Evolutionary conservation across 1,284 basidiomycete genomes (phyloP).

Genomic region (Rhodotorula sp.): DNA sequence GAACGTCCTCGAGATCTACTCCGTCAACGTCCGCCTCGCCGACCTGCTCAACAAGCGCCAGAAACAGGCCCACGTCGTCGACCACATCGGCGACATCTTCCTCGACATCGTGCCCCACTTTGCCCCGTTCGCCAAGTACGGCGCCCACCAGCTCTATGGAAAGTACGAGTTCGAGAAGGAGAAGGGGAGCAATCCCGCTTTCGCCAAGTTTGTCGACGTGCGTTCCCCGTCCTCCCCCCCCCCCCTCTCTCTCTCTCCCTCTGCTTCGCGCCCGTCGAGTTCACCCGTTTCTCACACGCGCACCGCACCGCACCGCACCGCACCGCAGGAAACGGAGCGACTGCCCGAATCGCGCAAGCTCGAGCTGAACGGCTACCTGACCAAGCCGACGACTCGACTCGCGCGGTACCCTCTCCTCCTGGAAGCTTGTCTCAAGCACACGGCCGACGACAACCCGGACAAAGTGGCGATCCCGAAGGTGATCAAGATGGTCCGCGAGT

Average conservation of each 20-base stretch:
- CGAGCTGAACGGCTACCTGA: constrained; percentile 96
- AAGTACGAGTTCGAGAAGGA: constrained; percentile 99
- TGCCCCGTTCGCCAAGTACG: constrained; percentile 88
- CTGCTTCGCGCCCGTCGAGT: not conserved
- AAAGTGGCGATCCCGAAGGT: constrained; percentile 75
- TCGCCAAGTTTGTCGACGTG: constrained; percentile 94
- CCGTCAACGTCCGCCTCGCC: constrained; percentile 81
- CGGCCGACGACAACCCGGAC: constrained; percentile 85
- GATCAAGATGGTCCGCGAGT: constrained; percentile 74
- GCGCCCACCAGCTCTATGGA: constrained; percentile 94
- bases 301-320: too few species aligned
- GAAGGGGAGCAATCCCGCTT: constrained; percentile 87
- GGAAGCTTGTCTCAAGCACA: constrained; percentile 90
- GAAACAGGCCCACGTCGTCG: constrained; percentile 88
- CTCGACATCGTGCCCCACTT: constrained; percentile 86
- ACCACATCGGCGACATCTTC: constrained; percentile 87
- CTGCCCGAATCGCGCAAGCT: constrained; percentile 92
- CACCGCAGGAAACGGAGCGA: constrained; percentile 82
- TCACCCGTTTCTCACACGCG: too few species aligned
- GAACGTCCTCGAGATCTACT: constrained; percentile 93
- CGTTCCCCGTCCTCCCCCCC: constrained; percentile 45
- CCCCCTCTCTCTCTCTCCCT: too few species aligned
- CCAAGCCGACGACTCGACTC: constrained; percentile 94
- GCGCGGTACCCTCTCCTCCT: constrained; percentile 92
- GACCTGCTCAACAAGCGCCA: constrained; percentile 95